Evolutionary conservation across 2,329 filamentous ascomycete species (phyloP).

Genomic region (Phialophora verrucosa): DNA sequence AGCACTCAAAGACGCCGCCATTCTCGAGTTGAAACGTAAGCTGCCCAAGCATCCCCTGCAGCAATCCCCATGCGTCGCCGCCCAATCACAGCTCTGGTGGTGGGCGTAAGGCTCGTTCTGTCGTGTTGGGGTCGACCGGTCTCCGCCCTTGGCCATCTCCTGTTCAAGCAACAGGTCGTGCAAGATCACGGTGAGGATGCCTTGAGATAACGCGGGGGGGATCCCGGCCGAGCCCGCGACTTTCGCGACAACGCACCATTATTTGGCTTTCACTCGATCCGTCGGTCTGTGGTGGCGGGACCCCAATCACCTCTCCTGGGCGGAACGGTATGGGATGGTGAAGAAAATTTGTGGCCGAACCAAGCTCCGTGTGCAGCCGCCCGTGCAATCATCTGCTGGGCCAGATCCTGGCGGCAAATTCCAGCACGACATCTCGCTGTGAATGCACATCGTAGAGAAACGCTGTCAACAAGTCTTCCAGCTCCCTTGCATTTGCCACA

Average conservation of each 20-base stretch:
- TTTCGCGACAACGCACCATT: neutral
- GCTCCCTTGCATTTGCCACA: slow-evolving; percentile 15
- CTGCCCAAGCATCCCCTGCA: slow-evolving; percentile 8
- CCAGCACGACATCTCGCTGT: slow-evolving; percentile 21
- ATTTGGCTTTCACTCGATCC: neutral
- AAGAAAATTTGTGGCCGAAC: neutral
- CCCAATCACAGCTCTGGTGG: neutral
- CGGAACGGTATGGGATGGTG: neutral
- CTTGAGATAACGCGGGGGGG: neutral
- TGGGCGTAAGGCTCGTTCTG: slow-evolving; percentile 6
- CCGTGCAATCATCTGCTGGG: slow-evolving; percentile 1
- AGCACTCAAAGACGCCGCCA: slow-evolving; percentile 1
- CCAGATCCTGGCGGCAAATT: slow-evolving; percentile 28
- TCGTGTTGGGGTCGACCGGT: neutral
- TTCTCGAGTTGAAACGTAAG: slow-evolving; percentile 14
- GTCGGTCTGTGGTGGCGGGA: neutral
- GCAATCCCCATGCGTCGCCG: neutral
- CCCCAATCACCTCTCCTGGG: neutral
- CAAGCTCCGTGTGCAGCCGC: neutral
- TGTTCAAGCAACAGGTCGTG: slow-evolving; percentile 17
- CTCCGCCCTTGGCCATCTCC: slow-evolving; percentile 10
- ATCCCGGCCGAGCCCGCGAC: neutral
- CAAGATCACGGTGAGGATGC: neutral
- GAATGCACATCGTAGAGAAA: slow-evolving; percentile 29
- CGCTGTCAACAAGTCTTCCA: slow-evolving; percentile 26